These are phyloP conservation scores for Penicillium sp. DNA, from an alignment of 2,329 filamentous ascomycete species.

Conservation along the genomic window DNA sequence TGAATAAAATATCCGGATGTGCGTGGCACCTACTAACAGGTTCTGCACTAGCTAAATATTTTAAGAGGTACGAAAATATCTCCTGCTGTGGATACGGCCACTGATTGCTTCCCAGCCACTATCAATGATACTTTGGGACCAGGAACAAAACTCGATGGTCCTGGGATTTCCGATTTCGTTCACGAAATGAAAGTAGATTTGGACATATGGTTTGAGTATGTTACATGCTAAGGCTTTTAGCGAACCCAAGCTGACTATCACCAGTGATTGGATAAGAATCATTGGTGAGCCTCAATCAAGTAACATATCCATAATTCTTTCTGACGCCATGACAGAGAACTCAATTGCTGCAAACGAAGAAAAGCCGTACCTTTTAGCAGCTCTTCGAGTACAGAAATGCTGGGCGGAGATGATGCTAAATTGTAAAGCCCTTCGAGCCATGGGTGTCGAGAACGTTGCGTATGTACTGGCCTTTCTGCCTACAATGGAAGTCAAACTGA, in stretches of 20 bases:
- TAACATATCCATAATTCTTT: neutral
- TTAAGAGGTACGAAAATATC: conserved; percentile 31
- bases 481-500: neutral
- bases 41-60: conserved; percentile 40
- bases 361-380: conserved; percentile 43
- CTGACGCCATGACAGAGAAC: conserved; percentile 21
- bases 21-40: conserved; percentile 1
- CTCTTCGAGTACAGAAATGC: conserved; percentile 53
- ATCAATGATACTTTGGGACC: conserved; percentile 39
- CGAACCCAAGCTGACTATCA: conserved; percentile 1
- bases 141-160: conserved; percentile 27
- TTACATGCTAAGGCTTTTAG: neutral
- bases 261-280: conserved; percentile 38
- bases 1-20: neutral
- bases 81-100: too few species aligned
- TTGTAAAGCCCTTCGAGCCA: conserved; percentile 51
- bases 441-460: conserved; percentile 52
- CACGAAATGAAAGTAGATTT: conserved; percentile 50
- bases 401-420: conserved; percentile 56
- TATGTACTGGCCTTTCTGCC: conserved; percentile 12
- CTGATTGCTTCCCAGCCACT: conserved; percentile 27
- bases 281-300: conserved; percentile 25
- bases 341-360: conserved; percentile 31
- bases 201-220: conserved; percentile 50
- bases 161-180: conserved; percentile 43